Evolutionary conservation across 305 asterid genomes (phyloP).

Genomic region (Andrographis paniculata): DNA sequence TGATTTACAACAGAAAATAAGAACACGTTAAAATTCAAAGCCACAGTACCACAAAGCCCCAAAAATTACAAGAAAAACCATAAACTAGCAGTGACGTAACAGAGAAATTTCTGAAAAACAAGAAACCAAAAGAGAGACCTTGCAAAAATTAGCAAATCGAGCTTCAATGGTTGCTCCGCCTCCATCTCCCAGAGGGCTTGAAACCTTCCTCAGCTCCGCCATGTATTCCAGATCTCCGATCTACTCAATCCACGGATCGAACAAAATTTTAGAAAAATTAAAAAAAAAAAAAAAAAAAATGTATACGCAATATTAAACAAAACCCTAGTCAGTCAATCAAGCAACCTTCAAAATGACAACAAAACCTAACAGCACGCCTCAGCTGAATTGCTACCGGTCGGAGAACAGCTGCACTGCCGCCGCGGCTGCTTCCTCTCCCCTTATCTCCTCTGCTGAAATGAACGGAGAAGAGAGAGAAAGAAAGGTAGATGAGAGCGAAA

Average conservation of each 20-base stretch:
- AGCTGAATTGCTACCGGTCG: conserved; percentile 14
- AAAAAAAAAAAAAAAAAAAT: neutral
- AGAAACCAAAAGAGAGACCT: conserved; percentile 36
- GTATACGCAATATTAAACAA: neutral
- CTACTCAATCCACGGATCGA: conserved; percentile 21
- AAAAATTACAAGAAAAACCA: neutral
- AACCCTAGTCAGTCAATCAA: conserved; percentile 32
- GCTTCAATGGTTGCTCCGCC: conserved; percentile 38
- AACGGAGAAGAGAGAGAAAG: conserved; percentile 20
- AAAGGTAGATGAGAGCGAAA: conserved; percentile 11
- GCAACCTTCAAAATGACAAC: conserved; percentile 8
- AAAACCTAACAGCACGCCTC: conserved; percentile 17
- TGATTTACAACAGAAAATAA: neutral
- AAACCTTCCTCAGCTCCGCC: conserved; percentile 33
- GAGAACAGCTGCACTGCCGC: conserved; percentile 6
- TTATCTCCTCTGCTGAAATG: conserved; percentile 14
- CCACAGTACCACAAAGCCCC: neutral
- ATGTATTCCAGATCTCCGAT: conserved; percentile 42
- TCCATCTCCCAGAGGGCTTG: conserved; percentile 30
- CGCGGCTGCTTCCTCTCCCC: conserved; percentile 11
- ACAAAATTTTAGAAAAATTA: conserved; percentile 2
- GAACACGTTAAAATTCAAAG: neutral
- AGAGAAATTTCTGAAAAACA: conserved; percentile 2
- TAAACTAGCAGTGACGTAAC: neutral
- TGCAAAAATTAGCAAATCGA: conserved; percentile 63